Base-by-base conservation (phyloP, 75 land plant species). In the Cunninghamia lanceolata region DNA sequence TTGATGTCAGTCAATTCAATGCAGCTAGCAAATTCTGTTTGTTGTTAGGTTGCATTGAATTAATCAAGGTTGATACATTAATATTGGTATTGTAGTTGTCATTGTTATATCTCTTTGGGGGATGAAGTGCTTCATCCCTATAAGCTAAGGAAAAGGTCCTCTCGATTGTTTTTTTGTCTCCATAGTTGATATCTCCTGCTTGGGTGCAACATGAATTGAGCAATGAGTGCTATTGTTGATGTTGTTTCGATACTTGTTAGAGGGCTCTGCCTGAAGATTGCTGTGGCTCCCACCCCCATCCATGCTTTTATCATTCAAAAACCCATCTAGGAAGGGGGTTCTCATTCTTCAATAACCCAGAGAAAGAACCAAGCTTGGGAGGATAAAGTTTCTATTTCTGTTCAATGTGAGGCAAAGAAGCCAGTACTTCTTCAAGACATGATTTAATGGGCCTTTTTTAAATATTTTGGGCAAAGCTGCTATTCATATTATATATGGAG, bases 391-490 rank as follows among this genome's bases (percentile, higher is more conserved):
- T 86, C 47, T 86, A 38, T 9, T 82, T 32, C 2, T 82, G 35
- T 14, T 87, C 89, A 42, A 88, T 90, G 43, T 85, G 75, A 17
- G 87, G 89, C 50, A 88, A 53, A 15, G 91, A 85, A 38, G 87
- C 85, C 45, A 85, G 30, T 30, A 84, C 88, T 81, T 89, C 79
- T n/a, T 86, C 87, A 40, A 79, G 25, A 46, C 63, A 78, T 43
- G 87, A 46, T 50, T 86, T 83, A 46, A n/a, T n/a, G n/a, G n/a
- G n/a, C n/a, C n/a, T n/a, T n/a, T n/a, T n/a, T n/a, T n/a, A n/a
- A n/a, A n/a, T n/a, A n/a, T n/a, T n/a, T n/a, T n/a, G n/a, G n/a
- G n/a, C n/a, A n/a, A n/a, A n/a, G n/a, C n/a, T n/a, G n/a, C n/a
- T n/a, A n/a, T n/a, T n/a, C n/a, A n/a, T n/a, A n/a, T n/a, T n/a